Base-by-base conservation (phyloP, 2,329 filamentous ascomycete genomes). In the Lecanicillium sp. region DNA sequence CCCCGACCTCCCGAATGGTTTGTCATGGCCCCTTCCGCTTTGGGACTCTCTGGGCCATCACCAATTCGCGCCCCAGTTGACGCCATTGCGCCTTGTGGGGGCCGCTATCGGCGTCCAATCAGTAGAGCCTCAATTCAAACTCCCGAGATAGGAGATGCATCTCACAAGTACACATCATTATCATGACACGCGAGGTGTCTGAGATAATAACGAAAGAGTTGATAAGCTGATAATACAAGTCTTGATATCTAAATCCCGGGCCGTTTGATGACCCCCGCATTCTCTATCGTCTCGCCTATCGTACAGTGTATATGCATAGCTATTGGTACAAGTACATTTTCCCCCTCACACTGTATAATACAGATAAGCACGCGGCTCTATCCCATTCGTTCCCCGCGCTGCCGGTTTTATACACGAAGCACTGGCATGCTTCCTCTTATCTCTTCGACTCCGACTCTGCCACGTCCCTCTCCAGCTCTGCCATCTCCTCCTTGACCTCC, bases 11-110 rank as follows among this genome's bases (percentile, higher is more conserved):
- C n/a, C n/a, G n/a, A n/a, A n/a, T n/a, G n/a, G n/a, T n/a, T n/a
- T n/a, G n/a, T n/a, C n/a, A n/a, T n/a, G n/a, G n/a, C n/a, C n/a
- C n/a, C n/a, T n/a, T n/a, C n/a, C n/a, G n/a, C n/a, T n/a, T n/a
- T n/a, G n/a, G n/a, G n/a, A n/a, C n/a, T n/a, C 26, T n/a, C n/a
- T 10, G 7, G n/a, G 20, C 11, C 37, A 47, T 47, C 44, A 47
- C 44, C 44, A 47, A 46, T 46, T 46, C 27, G 29, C 55, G 56
- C 52, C 50, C 44, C 49, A 59, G 56, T 55, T 67, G 63, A 65
- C 64, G 64, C 64, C 62, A 67, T 67, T 52, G 51, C 55, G 49
- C 53, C 54, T 50, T 52, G 55, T 52, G 51, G 48, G 30, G 42
- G 15, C 17, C 27, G 38, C 40, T 52, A 55, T 59, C 59, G 60